These are phyloP conservation scores for Neurospora terricola DNA, from an alignment of 495 filamentous ascomycete genomes.

Conservation along the genomic window DNA sequence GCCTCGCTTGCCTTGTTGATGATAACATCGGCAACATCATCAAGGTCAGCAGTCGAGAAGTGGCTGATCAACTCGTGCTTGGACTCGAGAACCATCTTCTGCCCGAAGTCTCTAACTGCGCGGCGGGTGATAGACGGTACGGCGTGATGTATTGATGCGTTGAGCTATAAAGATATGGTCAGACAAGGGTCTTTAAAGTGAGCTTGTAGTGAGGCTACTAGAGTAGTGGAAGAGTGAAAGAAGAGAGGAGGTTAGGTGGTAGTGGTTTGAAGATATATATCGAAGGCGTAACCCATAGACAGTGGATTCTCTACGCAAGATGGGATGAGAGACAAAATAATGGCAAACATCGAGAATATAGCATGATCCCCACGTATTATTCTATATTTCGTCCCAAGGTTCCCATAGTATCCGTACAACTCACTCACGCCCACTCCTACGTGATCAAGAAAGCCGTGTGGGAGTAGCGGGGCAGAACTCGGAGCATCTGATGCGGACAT, in stretches of 20 bases:
- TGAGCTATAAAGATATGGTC: conserved; percentile 22
- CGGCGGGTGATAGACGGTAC: conserved; percentile 26
- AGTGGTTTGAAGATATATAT: not conserved
- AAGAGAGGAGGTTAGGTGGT: not conserved
- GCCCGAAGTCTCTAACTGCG: conserved; percentile 34
- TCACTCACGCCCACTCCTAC: not conserved
- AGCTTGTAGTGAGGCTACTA: not conserved
- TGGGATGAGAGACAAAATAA: not conserved
- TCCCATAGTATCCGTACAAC: no score
- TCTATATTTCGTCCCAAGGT: not conserved
- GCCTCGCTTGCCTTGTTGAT: conserved; percentile 31
- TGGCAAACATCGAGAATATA: not conserved
- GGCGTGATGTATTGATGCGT: conserved; percentile 36
- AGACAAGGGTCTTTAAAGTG: not conserved
- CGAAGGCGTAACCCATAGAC: not conserved
- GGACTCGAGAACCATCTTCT: conserved; percentile 32
- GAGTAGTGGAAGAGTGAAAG: not conserved
- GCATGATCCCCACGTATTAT: no score
- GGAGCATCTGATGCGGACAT: not conserved
- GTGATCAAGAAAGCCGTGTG: not conserved
- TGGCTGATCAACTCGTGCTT: conserved; percentile 31
- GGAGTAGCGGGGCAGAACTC: not conserved
- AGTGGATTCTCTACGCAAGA: not conserved
- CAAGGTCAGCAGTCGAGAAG: conserved; percentile 24
- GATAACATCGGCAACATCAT: conserved; percentile 30